Evolutionary conservation across 2,329 filamentous ascomycete genomes (phyloP).

Genomic region (Neopestalotiopsis rosae): DNA sequence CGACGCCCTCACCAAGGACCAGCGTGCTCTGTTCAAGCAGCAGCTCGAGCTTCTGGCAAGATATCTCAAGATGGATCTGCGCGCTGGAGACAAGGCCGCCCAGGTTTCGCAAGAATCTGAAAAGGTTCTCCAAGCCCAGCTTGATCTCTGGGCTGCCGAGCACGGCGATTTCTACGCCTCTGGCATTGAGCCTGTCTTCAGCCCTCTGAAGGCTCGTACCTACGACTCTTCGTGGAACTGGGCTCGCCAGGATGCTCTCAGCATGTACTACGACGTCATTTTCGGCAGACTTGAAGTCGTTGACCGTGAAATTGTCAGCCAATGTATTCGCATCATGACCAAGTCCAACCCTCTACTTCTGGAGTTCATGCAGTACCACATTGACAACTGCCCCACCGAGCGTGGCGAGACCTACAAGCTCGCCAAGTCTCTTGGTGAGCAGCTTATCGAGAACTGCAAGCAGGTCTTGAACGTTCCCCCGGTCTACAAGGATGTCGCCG

Average conservation of each 20-base stretch:
- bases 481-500: constrained; percentile 92
- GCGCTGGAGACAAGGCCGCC: constrained; percentile 94
- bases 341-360: constrained; percentile 93
- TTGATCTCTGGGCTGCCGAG: constrained; percentile 94
- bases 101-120: constrained; percentile 84
- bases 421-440: constrained; percentile 91
- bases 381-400: constrained; percentile 96
- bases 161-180: constrained; percentile 96
- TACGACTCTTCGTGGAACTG: constrained; percentile 99
- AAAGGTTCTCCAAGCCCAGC: constrained; percentile 85
- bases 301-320: constrained; percentile 97
- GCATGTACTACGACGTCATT: constrained; percentile 99
- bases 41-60: constrained; percentile 93
- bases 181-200: constrained; percentile 94
- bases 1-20: constrained; percentile 96
- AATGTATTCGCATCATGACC: constrained; percentile 99
- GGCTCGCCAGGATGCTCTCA: constrained; percentile 95
- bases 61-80: constrained; percentile 96
- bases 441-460: constrained; percentile 97
- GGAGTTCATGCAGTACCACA: constrained; percentile 99
- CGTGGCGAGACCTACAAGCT: constrained; percentile 96
- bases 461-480: constrained; percentile 85
- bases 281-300: constrained; percentile 92
- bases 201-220: constrained; percentile 87
- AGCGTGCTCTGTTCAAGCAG: constrained; percentile 95